Base-by-base conservation (phyloP, 2,329 filamentous ascomycete species). In the Penicillium griseofulvum region DNA sequence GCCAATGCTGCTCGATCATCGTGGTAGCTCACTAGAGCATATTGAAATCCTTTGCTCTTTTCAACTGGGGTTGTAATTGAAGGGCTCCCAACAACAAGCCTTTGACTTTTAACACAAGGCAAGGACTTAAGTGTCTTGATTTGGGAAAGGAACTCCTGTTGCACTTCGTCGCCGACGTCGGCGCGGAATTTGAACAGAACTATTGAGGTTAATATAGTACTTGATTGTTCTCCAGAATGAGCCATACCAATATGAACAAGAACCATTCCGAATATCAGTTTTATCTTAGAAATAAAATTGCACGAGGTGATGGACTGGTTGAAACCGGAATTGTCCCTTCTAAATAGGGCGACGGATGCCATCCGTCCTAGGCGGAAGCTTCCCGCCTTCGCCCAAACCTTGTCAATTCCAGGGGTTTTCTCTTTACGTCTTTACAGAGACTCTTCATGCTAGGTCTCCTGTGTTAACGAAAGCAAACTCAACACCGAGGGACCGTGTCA, bases 21-120 rank as follows among this genome's bases (percentile, higher is more conserved):
- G 45, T 83, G 82, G 19, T 78, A 82, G 70, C 81, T 83, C 36
- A 84, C 50, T 0, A 83, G 67, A 0, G 79, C 77, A 54, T 77
- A 78, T 11, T 84, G 73, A 45, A 76, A 83, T 0, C 81, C 81
- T 56, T 83, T 81, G 65, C 80, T 83, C 17, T 76, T 71, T 33
- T 79, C 78, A 9, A 79, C 76, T 0, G 81, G 81, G 22, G 78
- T 72, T 0, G 81, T 83, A 5, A 83, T 72, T 0, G 80, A 81
- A 0, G 80, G 80, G 0, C 81, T 79, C 0, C 81, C 81, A 5
- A 83, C 81, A 0, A 80, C 64, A 0, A 83, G 73, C 1, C 75
- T 74, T n/a, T 76, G 71, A 12, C 76, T 64, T 46, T 80, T 75
- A 22, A 83, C 80, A 38, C 76, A 81, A 0, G 79, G 57, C 3